Conservation (phyloP, 176 grass and related monocot species). For the Juncus effusus region DNA sequence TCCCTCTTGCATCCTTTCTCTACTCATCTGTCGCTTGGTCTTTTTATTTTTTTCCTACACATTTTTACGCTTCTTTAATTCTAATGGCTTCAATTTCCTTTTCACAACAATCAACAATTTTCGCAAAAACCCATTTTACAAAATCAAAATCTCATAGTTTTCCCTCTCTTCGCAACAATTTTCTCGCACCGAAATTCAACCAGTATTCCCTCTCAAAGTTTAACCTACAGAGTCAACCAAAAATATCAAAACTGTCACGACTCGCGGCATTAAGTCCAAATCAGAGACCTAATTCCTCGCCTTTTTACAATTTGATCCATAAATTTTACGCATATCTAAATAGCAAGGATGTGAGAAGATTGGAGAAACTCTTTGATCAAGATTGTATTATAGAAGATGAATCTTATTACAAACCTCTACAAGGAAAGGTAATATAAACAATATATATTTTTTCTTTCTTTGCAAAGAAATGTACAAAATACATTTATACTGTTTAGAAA, state of each 20-base stretch:
- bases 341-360: conserved; percentile 41
- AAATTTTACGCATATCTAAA: conserved; percentile 70
- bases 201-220: not conserved
- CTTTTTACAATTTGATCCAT: conserved; percentile 36
- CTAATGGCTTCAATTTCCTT: conserved; percentile 26
- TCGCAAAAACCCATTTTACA: conserved; percentile 36
- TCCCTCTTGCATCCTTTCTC: not conserved
- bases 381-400: conserved; percentile 56
- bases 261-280: conserved; percentile 19
- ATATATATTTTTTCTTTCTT: not conserved
- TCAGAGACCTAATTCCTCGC: conserved; percentile 17
- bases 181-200: not conserved
- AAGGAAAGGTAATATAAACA: conserved; percentile 54
- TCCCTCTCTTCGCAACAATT: conserved; percentile 19
- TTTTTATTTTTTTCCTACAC: not conserved
- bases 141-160: conserved; percentile 18
- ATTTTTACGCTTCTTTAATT: not conserved
- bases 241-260: conserved; percentile 8
- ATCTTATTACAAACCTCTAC: conserved; percentile 47
- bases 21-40: not conserved
- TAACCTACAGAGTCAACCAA: conserved; percentile 10
- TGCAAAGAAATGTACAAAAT: conserved; percentile 4
- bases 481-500: not conserved
- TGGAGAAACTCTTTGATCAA: conserved; percentile 48
- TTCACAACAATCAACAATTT: conserved; percentile 13